Percentiles rank a stretch among this genome's conserved stretches.
These are phyloP conservation scores for Colletotrichum sp. DNA, from an alignment of 2,329 filamentous ascomycete genomes.

Conservation along the genomic window DNA sequence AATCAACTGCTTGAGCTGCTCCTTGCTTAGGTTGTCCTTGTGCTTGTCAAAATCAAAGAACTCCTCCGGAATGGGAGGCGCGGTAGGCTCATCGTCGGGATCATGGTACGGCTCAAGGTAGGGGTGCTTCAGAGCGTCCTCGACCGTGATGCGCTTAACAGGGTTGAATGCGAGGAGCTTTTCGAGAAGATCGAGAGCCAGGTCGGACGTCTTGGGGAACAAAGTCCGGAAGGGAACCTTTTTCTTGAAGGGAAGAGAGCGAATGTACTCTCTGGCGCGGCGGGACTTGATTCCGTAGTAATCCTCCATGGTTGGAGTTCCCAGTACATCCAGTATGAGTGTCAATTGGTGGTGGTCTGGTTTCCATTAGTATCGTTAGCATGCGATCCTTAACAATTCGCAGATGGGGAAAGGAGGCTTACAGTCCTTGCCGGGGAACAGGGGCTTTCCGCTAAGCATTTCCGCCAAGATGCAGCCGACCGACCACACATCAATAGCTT, in stretches of 20 bases:
- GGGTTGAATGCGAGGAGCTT: slow-evolving; percentile 98
- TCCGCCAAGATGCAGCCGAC: slow-evolving; percentile 97
- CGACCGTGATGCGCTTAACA: slow-evolving; percentile 96
- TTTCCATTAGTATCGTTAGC: slow-evolving; percentile 17
- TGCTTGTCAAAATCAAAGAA: slow-evolving; percentile 99
- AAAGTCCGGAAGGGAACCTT: slow-evolving; percentile 97
- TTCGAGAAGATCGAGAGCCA: slow-evolving; percentile 92
- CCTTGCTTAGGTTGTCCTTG: slow-evolving; percentile 98
- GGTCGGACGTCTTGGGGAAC: slow-evolving; percentile 99
- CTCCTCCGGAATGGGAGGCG: slow-evolving; percentile 94
- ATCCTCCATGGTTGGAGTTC: slow-evolving; percentile 99
- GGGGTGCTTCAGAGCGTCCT: slow-evolving; percentile 95
- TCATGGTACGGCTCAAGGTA: slow-evolving; percentile 99
- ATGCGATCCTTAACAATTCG: not conserved
- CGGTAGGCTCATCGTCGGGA: slow-evolving; percentile 96
- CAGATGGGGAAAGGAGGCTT: slow-evolving; percentile 37
- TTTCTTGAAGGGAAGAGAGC: slow-evolving; percentile 98
- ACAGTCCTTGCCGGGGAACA: slow-evolving; percentile 99
- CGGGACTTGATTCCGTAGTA: slow-evolving; percentile 99
- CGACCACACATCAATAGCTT: slow-evolving; percentile 99
- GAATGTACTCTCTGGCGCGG: slow-evolving; percentile 96
- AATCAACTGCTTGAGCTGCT: slow-evolving; percentile 96
- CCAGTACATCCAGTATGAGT: slow-evolving; percentile 94
- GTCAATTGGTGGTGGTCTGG: slow-evolving; percentile 97
- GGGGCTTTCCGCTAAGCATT: slow-evolving; percentile 97